Evolutionary conservation across 2,329 filamentous ascomycete species (phyloP), one percentile per base, ranked within the genome.

Genomic region (Colletotrichum chrysophilum): DNA sequence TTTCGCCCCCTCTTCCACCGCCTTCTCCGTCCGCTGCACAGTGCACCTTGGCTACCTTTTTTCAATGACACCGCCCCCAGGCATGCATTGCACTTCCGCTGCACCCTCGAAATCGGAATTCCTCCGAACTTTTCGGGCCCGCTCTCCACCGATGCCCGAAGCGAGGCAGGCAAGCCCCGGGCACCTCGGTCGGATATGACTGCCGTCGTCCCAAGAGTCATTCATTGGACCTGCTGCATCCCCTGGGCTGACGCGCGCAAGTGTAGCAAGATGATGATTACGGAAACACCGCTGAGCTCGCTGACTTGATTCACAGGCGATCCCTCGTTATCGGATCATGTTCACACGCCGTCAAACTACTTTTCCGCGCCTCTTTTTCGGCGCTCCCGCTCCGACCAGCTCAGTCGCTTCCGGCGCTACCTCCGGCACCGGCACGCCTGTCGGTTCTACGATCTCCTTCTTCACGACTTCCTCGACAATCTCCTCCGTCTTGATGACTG

Each of bases 401-500:
- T 48, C 26, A 21, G 16, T n/a, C 30, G 18, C 67, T n/a, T 26
- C 36, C 70, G 30, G 24, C 48, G 56, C 30, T 30, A 61, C 14
- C 55, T 61, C 66, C 30, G 60, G 18, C 64, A 34, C 26, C 34
- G 48, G 67, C 21, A 38, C 65, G 48, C n/a, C 24, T n/a, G 67
- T 62, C 7, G 34, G 18, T 7, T 30, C 43, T 26, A 38, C 34
- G 34, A 72, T 58, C 52, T 21, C 71, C 18, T 80, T 78, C 32
- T 77, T 79, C 8, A 79, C 79, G 21, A 80, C 78, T 72, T 85
- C 83, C 70, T 82, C 81, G 78, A 80, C 80, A 24, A 82, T 79
- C 62, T 79, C 76, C 66, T 79, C 79, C 58, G 72, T 69, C 75
- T 77, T 71, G 38, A 74, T 66, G n/a, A 73, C 72, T 10, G 65